A percentile compares a stretch with the other conserved stretches of the same genome.
phyloP scores from a whole-genome alignment of 495 filamentous ascomycete species.

The Xylaria acuta region DNA sequence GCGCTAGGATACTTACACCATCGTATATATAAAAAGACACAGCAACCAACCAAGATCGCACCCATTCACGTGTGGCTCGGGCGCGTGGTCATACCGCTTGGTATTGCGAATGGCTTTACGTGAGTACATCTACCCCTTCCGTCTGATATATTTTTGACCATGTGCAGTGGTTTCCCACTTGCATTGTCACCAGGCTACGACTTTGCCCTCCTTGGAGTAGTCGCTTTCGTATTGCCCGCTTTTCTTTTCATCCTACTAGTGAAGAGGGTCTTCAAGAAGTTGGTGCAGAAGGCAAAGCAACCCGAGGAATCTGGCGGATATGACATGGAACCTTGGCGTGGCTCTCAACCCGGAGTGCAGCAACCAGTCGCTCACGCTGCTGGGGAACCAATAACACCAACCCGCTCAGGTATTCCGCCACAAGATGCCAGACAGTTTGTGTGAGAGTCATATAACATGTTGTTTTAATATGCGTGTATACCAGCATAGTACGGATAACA shows the following conservation, averaged over 20 bases:
- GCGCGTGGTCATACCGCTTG: conserved; percentile 55
- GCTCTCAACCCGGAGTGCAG: conserved; percentile 14
- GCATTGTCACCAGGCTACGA: conserved; percentile 45
- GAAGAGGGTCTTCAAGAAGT: conserved; percentile 31
- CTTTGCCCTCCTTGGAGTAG: conserved; percentile 42
- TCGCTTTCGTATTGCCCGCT: conserved; percentile 37
- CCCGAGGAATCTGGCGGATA: conserved; percentile 29
- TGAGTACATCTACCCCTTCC: conserved; percentile 28
- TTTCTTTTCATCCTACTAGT: conserved; percentile 35
- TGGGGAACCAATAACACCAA: conserved; percentile 15
- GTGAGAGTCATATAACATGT: background rate
- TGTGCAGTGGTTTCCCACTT: conserved; percentile 47
- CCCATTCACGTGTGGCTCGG: conserved; percentile 59
- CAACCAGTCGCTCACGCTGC: background rate
- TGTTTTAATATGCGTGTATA: background rate
- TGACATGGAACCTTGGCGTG: conserved; percentile 36
- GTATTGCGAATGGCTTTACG: conserved; percentile 59
- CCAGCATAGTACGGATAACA: background rate
- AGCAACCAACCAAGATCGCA: conserved; percentile 52
- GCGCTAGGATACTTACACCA: conserved; percentile 57
- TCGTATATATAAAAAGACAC: conserved; percentile 52
- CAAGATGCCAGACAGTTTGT: conserved; percentile 17
- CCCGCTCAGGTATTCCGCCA: background rate
- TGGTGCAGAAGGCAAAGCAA: conserved; percentile 29
- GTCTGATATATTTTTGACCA: background rate